phyloP scores from a whole-genome alignment of 805 yeast genomes.

The Ogataea siamensis region DNA sequence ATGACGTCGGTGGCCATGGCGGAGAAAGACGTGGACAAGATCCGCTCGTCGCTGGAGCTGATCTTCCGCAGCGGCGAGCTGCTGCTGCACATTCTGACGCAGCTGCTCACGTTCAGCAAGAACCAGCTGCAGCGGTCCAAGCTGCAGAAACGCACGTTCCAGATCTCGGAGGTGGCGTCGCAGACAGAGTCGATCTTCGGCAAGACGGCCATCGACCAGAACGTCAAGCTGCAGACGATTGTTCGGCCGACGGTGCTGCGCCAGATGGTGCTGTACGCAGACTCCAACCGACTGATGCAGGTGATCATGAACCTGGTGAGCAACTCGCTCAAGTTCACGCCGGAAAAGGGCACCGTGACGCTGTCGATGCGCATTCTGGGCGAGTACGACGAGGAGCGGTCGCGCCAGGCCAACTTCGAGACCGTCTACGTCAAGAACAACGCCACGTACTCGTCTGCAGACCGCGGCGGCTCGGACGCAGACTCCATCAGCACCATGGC shows the following conservation, averaged over 20 bases:
- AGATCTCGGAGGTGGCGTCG: constrained; percentile 73
- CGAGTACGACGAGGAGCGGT: constrained; percentile 58
- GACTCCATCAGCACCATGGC: constrained; percentile 29
- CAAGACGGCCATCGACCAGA: constrained; percentile 73
- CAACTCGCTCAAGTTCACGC: constrained; percentile 89
- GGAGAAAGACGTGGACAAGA: constrained; percentile 65
- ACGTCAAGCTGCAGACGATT: constrained; percentile 63
- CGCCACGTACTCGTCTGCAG: constrained; percentile 4
- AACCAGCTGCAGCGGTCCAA: constrained; percentile 82
- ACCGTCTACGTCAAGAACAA: constrained; percentile 43
- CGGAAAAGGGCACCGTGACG: constrained; percentile 77
- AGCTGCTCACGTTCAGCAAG: constrained; percentile 86
- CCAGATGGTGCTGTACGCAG: constrained; percentile 75
- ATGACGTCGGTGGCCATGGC: constrained; percentile 94
- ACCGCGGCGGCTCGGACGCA: constrained; percentile 11
- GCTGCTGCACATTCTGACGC: constrained; percentile 84
- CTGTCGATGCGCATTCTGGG: constrained; percentile 65
- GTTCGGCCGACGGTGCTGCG: constrained; percentile 60
- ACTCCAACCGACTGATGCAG: constrained; percentile 85
- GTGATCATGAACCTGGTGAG: constrained; percentile 90
- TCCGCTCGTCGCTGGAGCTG: constrained; percentile 73
- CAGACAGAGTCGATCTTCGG: constrained; percentile 85
- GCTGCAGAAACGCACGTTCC: constrained; percentile 79
- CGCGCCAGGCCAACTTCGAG: constrained; percentile 40
- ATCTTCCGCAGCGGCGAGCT: constrained; percentile 92